Evolutionary conservation across 345 rosid species (phyloP), one percentile per base, ranked within the genome.

Genomic region (Bruguiera parviflora): DNA sequence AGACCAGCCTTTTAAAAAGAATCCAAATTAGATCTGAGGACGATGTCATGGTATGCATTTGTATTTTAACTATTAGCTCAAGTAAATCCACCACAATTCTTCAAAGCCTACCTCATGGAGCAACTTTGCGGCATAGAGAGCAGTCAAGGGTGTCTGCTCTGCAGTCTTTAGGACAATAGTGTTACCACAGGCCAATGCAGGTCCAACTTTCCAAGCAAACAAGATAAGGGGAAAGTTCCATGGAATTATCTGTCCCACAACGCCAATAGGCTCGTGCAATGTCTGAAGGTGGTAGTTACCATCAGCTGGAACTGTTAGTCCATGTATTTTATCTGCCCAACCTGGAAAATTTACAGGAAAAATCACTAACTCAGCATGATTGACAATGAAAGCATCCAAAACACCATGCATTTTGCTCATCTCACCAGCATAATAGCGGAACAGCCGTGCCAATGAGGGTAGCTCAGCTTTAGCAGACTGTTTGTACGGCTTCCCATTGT

Each of bases 371-470:
- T 68, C 24, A 65, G 43, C 47, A 27, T 22, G 8, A 32, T 55
- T 5, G 35, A 62, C 5, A n/a, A 35, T 6, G 6, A 3, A 39
- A 51, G 9, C 37, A 33, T 7, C 37, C 0, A 8, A 15, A 13
- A 52, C 37, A 33, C 19, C 51, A 33, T 3, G 8, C 58, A 16
- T 70, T 71, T 64, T 8, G 4, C 6, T 35, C n/a, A 58, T 33
- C 55, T 9, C 33, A 93, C 98, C 98, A 53, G 84, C 98, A 82
- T 89, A 91, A 76, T 91, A 94, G 13, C 91, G 87, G 61, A 94
- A 57, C 3, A 87, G 31, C 28, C 97, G 90, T 8, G 73, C 56
- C 10, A 87, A 5, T 91, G 81, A 82, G 5, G 98, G 97, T 16
- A 91, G 18, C 80, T 94, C 98, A 58, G 78, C 2, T 55, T 83